A percentile compares a stretch with the other conserved stretches of the same genome.
Conservation (phyloP, 23 red algal species). For the Chondrus crispus region DNA sequence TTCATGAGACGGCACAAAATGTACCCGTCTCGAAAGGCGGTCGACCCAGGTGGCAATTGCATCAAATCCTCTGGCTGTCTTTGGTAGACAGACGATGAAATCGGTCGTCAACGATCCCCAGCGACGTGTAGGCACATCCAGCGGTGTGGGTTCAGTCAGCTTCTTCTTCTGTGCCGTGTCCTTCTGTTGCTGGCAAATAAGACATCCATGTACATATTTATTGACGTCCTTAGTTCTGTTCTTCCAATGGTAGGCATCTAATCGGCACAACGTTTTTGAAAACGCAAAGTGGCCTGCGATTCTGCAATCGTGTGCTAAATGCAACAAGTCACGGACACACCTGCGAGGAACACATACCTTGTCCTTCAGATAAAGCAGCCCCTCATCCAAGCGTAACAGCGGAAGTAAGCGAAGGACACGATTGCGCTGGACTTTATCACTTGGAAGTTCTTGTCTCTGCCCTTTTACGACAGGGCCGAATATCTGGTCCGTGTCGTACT, state of each 20-base stretch:
- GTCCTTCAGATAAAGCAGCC: not conserved
- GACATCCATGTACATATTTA: not conserved
- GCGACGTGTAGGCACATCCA: not conserved
- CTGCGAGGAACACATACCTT: not conserved
- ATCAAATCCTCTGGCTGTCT: not conserved
- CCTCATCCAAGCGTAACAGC: not conserved
- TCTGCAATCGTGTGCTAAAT: not conserved
- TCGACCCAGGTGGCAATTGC: not conserved
- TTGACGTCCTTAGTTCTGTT: not conserved
- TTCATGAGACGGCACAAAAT: not conserved
- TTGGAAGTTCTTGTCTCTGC: not conserved
- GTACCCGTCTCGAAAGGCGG: not conserved
- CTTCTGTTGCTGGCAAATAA: not conserved
- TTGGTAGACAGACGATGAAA: not conserved
- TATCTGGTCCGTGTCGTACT: not conserved
- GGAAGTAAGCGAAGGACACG: not conserved
- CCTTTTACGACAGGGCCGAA: not conserved
- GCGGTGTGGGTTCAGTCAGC: not conserved
- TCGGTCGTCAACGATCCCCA: not conserved
- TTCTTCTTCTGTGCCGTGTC: not conserved
- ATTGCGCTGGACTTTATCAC: not conserved
- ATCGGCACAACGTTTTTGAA: not conserved
- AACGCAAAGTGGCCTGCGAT: constrained; percentile 20
- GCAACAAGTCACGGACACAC: not conserved
- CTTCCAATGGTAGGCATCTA: not conserved